phyloP scores from a whole-genome alignment of 176 grass and related monocot species.

The Cenchrus purpureus region DNA sequence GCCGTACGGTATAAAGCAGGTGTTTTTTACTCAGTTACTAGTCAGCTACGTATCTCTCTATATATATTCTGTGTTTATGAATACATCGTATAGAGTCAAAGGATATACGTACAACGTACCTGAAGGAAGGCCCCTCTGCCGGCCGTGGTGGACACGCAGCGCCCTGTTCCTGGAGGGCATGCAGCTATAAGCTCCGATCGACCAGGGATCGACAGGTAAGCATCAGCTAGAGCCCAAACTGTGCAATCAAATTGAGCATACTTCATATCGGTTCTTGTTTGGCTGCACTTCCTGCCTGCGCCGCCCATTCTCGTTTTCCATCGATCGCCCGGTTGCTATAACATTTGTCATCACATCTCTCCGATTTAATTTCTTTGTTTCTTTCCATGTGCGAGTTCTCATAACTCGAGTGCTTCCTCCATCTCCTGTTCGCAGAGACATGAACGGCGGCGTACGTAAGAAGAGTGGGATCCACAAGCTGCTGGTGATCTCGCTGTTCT shows the following conservation, averaged over 20 bases:
- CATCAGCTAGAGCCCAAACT: background rate
- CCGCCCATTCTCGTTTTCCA: background rate
- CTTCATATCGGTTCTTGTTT: no score
- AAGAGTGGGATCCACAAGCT: background rate
- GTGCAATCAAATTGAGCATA: background rate
- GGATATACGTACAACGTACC: background rate
- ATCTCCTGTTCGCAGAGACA: background rate
- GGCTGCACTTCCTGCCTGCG: background rate
- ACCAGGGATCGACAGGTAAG: background rate
- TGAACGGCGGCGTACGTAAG: constrained; percentile 3
- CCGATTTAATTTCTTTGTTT: no score
- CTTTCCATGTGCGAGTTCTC: background rate
- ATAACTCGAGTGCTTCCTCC: background rate
- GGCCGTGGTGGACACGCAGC: background rate
- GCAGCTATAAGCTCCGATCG: background rate
- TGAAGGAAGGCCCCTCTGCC: background rate
- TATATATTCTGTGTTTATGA: constrained; percentile 1
- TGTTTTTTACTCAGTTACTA: background rate
- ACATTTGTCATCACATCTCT: background rate
- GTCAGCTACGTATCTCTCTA: background rate
- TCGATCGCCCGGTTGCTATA: background rate
- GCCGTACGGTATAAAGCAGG: background rate
- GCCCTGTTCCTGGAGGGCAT: background rate
- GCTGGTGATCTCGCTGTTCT: background rate
- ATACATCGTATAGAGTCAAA: background rate